A percentile compares a stretch with the other conserved stretches of the same genome.
Evolutionary conservation across 768 basidiomycete species (phyloP).

Genomic region (Suillus sp.): DNA sequence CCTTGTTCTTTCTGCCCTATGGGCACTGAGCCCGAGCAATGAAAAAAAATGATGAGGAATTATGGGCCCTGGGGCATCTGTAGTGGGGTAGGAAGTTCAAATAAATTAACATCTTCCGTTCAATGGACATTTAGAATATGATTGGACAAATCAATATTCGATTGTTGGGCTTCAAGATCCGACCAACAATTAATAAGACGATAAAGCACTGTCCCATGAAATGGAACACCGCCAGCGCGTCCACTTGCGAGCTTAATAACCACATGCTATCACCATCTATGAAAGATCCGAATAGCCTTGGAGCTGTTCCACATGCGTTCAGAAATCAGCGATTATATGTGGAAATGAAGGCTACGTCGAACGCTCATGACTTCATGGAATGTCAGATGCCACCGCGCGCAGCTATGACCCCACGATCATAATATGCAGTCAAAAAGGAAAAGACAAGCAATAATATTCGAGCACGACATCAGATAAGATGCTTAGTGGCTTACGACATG

Average conservation of each 20-base stretch:
- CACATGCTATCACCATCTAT: neutral
- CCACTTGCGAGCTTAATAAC: neutral
- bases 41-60: slow-evolving; percentile 3
- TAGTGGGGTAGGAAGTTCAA: neutral
- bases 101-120: neutral
- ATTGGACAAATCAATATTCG: neutral
- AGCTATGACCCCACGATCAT: slow-evolving; percentile 1
- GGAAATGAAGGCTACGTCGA: neutral
- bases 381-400: neutral
- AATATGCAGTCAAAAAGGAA: neutral
- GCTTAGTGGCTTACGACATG: neutral
- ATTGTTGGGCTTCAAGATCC: neutral
- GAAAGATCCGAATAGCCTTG: slow-evolving; percentile 5
- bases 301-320: slow-evolving; percentile 2
- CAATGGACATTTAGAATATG: neutral
- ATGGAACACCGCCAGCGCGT: neutral
- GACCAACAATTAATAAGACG: neutral
- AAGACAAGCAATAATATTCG: neutral
- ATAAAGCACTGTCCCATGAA: neutral
- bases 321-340: neutral
- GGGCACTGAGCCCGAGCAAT: no score
- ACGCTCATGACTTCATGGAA: neutral
- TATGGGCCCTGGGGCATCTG: neutral
- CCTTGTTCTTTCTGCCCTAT: neutral
- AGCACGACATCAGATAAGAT: neutral